Base-by-base conservation (phyloP, 352 stramenopile genomes). In the Phytophthora quininea region DNA sequence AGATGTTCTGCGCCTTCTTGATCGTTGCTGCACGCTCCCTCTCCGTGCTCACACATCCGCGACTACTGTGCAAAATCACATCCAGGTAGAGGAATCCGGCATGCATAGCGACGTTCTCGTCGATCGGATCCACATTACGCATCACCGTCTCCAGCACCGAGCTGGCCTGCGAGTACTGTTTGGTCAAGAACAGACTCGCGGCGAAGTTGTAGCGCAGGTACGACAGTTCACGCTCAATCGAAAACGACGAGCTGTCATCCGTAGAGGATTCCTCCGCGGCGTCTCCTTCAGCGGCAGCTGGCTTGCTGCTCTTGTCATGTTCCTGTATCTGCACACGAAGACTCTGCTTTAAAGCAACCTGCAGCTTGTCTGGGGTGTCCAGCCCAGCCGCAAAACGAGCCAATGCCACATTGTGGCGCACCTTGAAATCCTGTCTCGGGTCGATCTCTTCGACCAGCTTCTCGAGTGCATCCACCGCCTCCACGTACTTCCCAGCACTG, bases 41-140 rank as follows among this genome's bases (percentile, higher is more conserved):
- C 58, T 98, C 90, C 0, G 90, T 90, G 49, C 75, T 85, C 12
- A 96, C 89, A 59, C 90, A 92, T 35, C 89, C 88, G 7, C 90
- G 85, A 24, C 84, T 93, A 62, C 89, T 96, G 70, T 97, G 90
- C 61, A 97, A 71, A 33, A 98, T 91, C 42, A 98, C 87, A 70
- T 98, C 93, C 33, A 98, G 69, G 60, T 97, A 95, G 59, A 98
- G 69, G 67, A 98, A 97, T 79, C 91, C 96, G 40, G 97, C 90
- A 78, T 97, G 90, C 86, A 98, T 97, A 11, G 91, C 91, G 49
- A 98, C 86, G 49, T 84, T 85, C 63, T 98, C 91, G 71, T 97
- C 91, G 58, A 98, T 85, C 27, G 90, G 86, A 48, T 97, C 92
- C 53, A 97, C 91, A 66, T 95, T 92, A 59, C 89, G 85, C 74